Conservation (phyloP, 2,329 filamentous ascomycete species). For the Purpureocillium lavendulum region DNA sequence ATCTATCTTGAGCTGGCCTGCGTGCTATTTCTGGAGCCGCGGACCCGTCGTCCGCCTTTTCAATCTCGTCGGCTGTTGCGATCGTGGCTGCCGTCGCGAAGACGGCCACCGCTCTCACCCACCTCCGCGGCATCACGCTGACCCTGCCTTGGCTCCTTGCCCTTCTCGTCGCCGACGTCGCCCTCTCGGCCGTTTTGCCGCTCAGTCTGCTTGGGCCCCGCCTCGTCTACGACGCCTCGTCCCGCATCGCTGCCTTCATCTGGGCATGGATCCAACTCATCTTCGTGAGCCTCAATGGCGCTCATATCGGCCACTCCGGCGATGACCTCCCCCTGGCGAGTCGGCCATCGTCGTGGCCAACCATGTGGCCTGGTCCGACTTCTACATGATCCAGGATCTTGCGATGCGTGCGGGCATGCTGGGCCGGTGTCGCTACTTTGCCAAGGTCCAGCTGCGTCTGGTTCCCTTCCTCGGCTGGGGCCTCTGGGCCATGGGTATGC, state of each 20-base stretch:
- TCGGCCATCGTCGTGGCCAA: conserved; percentile 53
- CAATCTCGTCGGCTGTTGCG: too few relatives aligned
- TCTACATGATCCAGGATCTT: conserved; percentile 55
- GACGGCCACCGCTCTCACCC: conserved; percentile 16
- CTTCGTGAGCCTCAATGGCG: conserved; percentile 46
- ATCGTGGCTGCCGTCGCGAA: conserved; percentile 6
- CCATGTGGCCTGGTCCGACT: conserved; percentile 54
- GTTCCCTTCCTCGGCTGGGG: conserved; percentile 57
- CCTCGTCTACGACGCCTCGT: conserved; percentile 45
- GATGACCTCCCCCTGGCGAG: conserved; percentile 43
- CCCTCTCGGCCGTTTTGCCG: conserved; percentile 39
- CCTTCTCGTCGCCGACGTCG: conserved; percentile 41
- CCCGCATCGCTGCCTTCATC: conserved; percentile 41
- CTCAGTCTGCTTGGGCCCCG: conserved; percentile 38
- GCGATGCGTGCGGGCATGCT: conserved; percentile 49
- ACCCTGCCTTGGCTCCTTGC: conserved; percentile 43
- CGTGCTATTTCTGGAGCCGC: too few relatives aligned
- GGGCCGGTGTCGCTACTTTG: conserved; percentile 52
- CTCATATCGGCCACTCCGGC: conserved; percentile 43
- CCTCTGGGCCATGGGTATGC: conserved; percentile 57
- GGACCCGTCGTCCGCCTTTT: too few relatives aligned
- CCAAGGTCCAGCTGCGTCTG: conserved; percentile 49
- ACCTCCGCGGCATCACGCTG: conserved; percentile 34
- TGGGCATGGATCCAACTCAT: conserved; percentile 51
- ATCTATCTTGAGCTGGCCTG: too few relatives aligned